Conservation (phyloP, 2,329 filamentous ascomycete species). For the Colletotrichum cereale region DNA sequence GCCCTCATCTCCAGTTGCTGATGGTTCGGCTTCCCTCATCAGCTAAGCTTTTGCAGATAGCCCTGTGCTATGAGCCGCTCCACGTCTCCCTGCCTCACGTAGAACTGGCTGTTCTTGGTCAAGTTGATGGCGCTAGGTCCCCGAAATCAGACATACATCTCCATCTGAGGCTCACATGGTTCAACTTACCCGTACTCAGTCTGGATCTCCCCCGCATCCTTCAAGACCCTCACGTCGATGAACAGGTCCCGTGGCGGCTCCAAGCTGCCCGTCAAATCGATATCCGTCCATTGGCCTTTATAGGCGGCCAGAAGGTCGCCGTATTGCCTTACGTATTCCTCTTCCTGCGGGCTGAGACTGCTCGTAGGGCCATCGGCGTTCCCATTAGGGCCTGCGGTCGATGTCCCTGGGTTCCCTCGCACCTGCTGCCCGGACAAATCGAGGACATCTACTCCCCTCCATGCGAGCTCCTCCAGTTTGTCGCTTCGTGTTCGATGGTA, state of each 20-base stretch:
- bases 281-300: constrained; percentile 98
- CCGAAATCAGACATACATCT: constrained; percentile 34
- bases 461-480: constrained; percentile 93
- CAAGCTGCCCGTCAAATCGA: constrained; percentile 93
- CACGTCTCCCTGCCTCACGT: constrained; percentile 94
- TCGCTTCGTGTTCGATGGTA: constrained; percentile 93
- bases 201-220: constrained; percentile 98
- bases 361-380: constrained; percentile 68
- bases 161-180: background rate
- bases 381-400: constrained; percentile 49
- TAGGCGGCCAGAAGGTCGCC: constrained; percentile 93
- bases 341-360: constrained; percentile 93
- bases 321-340: constrained; percentile 95
- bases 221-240: constrained; percentile 95
- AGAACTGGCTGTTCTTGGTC: constrained; percentile 98
- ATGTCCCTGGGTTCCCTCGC: constrained; percentile 52
- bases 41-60: constrained; percentile 91
- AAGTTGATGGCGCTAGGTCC: constrained; percentile 84
- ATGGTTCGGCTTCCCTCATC: constrained; percentile 50
- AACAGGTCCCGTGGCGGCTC: constrained; percentile 96
- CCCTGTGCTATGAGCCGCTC: constrained; percentile 94
- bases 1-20: background rate
- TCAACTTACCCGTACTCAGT: constrained; percentile 92
- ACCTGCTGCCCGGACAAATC: constrained; percentile 74
- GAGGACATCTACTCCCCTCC: constrained; percentile 87